Percentiles rank a stretch among this genome's conserved stretches.
These are phyloP conservation scores for Chlorociboria aeruginascens DNA, from an alignment of 495 filamentous ascomycete species.

Conservation along the genomic window DNA sequence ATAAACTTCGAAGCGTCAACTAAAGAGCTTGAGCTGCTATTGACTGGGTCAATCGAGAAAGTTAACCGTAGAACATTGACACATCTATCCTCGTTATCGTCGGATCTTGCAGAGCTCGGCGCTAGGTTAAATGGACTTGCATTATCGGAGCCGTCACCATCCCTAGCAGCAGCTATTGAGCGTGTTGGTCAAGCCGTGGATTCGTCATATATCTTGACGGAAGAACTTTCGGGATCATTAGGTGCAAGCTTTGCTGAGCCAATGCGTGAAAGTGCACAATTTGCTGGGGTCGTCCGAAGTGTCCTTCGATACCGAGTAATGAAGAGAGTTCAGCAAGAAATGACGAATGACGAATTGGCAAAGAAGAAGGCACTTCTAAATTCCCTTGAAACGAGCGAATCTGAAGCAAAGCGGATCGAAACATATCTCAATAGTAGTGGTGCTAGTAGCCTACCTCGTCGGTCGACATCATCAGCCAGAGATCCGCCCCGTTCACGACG, in stretches of 20 bases:
- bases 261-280: constrained; percentile 93
- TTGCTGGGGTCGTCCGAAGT: constrained; percentile 82
- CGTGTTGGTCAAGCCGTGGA: constrained; percentile 90
- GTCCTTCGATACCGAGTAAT: constrained; percentile 81
- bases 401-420: constrained; percentile 84
- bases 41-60: constrained; percentile 89
- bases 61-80: constrained; percentile 83
- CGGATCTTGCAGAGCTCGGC: constrained; percentile 84
- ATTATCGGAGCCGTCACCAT: constrained; percentile 75
- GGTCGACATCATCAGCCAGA: constrained; percentile 51
- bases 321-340: constrained; percentile 92
- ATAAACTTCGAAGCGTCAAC: constrained; percentile 79
- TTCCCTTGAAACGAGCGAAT: constrained; percentile 76
- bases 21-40: constrained; percentile 70
- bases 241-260: constrained; percentile 91
- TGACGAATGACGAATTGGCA: constrained; percentile 81
- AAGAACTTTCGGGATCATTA: constrained; percentile 72
- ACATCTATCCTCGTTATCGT: constrained; percentile 68
- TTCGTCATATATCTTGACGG: constrained; percentile 89
- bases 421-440: constrained; percentile 70
- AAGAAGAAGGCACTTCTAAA: constrained; percentile 73
- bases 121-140: constrained; percentile 96
- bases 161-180: constrained; percentile 88
- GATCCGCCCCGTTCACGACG: constrained; percentile 26
- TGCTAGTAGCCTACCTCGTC: constrained; percentile 37